Percentiles rank a stretch among this genome's conserved stretches.
These are phyloP conservation scores for Avena atlantica DNA, from an alignment of 176 grass and related monocot species.

Conservation along the genomic window DNA sequence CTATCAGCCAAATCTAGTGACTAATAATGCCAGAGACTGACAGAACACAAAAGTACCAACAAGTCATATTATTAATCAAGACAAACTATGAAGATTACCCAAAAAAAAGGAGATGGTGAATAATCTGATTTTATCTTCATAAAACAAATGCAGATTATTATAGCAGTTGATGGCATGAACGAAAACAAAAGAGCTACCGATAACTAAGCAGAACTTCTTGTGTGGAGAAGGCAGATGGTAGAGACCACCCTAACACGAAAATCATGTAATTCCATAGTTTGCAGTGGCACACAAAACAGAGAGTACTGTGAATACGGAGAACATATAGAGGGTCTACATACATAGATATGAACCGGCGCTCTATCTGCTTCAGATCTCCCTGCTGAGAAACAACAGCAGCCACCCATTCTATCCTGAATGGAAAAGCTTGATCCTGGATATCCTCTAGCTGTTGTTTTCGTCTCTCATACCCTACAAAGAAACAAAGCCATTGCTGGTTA, in stretches of 20 bases:
- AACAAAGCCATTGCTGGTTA: not conserved
- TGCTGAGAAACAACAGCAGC: conserved; percentile 81
- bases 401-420: conserved; percentile 72
- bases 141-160: conserved; percentile 3
- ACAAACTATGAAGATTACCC: not conserved
- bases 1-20: conserved; percentile 1
- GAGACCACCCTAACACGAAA: not conserved
- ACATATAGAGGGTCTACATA: conserved; percentile 48
- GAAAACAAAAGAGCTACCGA: not conserved
- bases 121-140: not conserved
- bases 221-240: not conserved
- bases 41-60: not conserved
- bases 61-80: conserved; percentile 23
- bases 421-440: conserved; percentile 34
- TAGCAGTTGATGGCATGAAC: not conserved
- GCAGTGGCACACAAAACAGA: no score
- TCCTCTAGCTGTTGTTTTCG: conserved; percentile 48
- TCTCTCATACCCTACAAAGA: conserved; percentile 55
- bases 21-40: not conserved
- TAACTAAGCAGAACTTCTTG: not conserved
- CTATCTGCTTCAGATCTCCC: conserved; percentile 63
- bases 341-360: conserved; percentile 68
- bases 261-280: not conserved
- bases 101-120: not conserved
- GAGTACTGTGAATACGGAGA: not conserved